These are phyloP conservation scores for Davidsoniella virescens DNA, from an alignment of 2,329 filamentous ascomycete species.

Conservation along the genomic window DNA sequence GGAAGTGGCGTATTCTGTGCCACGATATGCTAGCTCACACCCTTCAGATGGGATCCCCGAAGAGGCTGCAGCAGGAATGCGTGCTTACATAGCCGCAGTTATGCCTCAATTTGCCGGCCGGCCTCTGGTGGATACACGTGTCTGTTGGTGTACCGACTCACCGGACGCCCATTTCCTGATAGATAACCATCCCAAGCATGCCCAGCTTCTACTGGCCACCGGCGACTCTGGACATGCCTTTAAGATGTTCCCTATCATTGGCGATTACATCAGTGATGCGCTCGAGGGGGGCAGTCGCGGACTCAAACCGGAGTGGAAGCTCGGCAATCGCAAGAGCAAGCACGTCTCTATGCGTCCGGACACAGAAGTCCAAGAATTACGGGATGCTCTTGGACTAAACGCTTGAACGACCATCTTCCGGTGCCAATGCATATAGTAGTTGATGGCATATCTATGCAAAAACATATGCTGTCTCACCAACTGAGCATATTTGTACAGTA, in stretches of 20 bases:
- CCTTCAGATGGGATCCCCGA: slow-evolving; percentile 13
- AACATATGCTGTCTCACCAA: too few species aligned
- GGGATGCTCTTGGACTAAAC: slow-evolving; percentile 11
- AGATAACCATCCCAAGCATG: slow-evolving; percentile 16
- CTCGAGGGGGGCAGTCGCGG: slow-evolving; percentile 14
- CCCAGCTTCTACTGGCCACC: slow-evolving; percentile 15
- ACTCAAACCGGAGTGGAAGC: slow-evolving; percentile 15
- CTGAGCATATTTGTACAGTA: too few species aligned
- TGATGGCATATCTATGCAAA: too few species aligned
- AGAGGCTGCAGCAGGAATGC: slow-evolving; percentile 11
- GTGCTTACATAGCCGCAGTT: slow-evolving; percentile 13
- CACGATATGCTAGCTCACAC: slow-evolving; percentile 12
- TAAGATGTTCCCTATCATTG: slow-evolving; percentile 18
- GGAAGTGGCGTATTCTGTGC: slow-evolving; percentile 11
- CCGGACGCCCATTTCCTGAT: slow-evolving; percentile 22
- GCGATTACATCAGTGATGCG: slow-evolving; percentile 15
- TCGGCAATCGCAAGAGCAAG: slow-evolving; percentile 13
- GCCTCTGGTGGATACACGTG: slow-evolving; percentile 15
- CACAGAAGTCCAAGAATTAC: slow-evolving; percentile 16
- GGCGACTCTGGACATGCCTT: slow-evolving; percentile 18
- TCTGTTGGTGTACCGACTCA: slow-evolving; percentile 22
- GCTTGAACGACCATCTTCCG: not conserved
- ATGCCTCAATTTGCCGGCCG: slow-evolving; percentile 17
- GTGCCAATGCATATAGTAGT: too few species aligned
- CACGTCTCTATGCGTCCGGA: slow-evolving; percentile 13